Base-by-base conservation (phyloP, 345 rosid genomes). In the Linum lewisii region DNA sequence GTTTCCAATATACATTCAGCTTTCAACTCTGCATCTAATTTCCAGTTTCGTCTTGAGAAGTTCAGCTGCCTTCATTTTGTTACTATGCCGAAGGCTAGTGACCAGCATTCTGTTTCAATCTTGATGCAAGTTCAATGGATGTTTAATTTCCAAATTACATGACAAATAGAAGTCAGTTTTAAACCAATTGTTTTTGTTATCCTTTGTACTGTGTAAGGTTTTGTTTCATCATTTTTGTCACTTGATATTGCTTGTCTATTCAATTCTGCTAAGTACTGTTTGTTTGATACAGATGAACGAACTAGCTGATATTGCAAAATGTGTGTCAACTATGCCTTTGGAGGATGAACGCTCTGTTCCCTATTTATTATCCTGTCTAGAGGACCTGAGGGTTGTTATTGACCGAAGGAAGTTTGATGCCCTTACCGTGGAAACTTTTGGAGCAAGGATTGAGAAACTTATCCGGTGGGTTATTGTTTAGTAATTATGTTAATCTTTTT, bases 221-320 rank as follows among this genome's bases (percentile, higher is more conserved):
- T 29, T 29, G 34, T 29, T 29, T 29, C 4, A 29, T 29, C 4
- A 29, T 29, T 29, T 5, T 8, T 29, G 34, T 29, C 34, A 29
- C 34, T 1, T 5, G 34, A 29, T 29, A 8, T 4, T 29, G 34
- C 14, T 42, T 42, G 14, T 42, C 47, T 42, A 11, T 42, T 42
- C 9, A 6, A 42, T 42, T 42, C 14, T 42, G 15, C 47, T 42
- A 68, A 68, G 60, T 64, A 75, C 55, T 57, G 67, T 71, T 8
- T 36, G 37, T 10, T 25, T 72, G 53, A 59, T 59, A 82, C 90
- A 94, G 99, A 86, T 94, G 84, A 82, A 62, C 78, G 99, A 94
- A 69, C 97, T 94, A 76, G 97, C 90, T 45, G 97, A 94, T 78
- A 85, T 94, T 70, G 97, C 99, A 65, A 88, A 81, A 79, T 85